A percentile compares a stretch with the other conserved stretches of the same genome.
phyloP scores from a whole-genome alignment of 345 rosid genomes.

The Citrus glauca region DNA sequence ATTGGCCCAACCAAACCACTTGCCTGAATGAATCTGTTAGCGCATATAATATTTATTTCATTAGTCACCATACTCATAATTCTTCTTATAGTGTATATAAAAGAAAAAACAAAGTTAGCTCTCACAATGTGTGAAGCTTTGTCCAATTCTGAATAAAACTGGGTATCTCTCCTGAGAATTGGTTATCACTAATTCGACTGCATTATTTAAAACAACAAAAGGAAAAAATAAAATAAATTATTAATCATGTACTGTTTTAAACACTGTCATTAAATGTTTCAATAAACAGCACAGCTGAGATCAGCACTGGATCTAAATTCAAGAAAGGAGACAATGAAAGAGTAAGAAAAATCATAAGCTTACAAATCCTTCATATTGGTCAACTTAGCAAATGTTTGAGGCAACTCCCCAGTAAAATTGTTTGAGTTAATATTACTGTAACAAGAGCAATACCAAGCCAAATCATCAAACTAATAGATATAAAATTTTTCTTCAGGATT shows the following conservation, averaged over 20 bases:
- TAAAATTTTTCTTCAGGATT: not conserved
- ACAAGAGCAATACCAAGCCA: not conserved
- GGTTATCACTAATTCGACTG: conserved; percentile 52
- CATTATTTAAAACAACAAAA: not conserved
- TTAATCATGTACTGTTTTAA: too few species aligned
- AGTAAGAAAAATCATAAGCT: conserved; percentile 13
- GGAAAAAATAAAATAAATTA: not conserved
- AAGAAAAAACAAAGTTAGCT: not conserved
- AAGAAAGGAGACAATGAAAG: not conserved
- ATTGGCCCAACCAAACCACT: conserved; percentile 60
- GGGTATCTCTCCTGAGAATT: conserved; percentile 49
- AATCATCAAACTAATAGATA: not conserved
- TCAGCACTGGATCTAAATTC: not conserved
- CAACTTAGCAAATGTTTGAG: conserved; percentile 45
- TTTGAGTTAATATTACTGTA: conserved; percentile 46
- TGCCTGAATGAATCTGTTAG: conserved; percentile 33
- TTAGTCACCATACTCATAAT: not conserved
- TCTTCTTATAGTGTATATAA: not conserved
- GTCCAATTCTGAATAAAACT: conserved; percentile 53
- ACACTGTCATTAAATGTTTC: too few species aligned
- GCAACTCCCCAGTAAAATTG: conserved; percentile 44
- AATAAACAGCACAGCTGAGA: not conserved
- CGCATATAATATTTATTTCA: not conserved
- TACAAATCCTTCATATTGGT: conserved; percentile 45
- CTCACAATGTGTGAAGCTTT: conserved; percentile 49